Evolutionary conservation across 164 flowering plant species (phyloP), one percentile per base, ranked within the genome.

Genomic region (Stephania japonica): DNA sequence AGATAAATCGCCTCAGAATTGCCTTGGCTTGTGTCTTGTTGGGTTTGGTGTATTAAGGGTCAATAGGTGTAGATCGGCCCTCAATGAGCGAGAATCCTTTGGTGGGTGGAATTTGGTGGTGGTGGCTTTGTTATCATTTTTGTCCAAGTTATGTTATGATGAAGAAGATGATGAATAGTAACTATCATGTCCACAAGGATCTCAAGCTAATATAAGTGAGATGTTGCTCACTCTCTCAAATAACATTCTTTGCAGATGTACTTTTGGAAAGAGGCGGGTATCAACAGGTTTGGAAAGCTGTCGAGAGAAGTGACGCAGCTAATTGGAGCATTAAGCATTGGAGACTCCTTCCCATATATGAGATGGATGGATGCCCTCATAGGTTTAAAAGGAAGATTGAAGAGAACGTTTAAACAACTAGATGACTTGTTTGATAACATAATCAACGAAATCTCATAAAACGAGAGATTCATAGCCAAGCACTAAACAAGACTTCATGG

Each of bases 341-440:
- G 72, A 16, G 77, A 75, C 32, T 43, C 26, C 4, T 63, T 75
- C 32, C 73, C 77, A 19, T 44, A 3, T 1, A 4, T 75, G 41
- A 49, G 73, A 44, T 70, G 73, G 72, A 47, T 75, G 49, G 73
- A 75, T 38, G 49, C 26, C 47, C n/a, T 75, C 4, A 69, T 62
- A 5, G 77, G 72, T 8, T 63, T 44, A 26, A 43, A n/a, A 44
- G 24, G 67, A 23, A 75, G 16, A 21, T 2, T 75, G 27, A 64
- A 69, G 50, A 75, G 49, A 49, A 14, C 49, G 2, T 69, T 62
- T 12, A 13, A 44, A 42, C 72, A 75, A 21, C n/a, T 75, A 2
- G 47, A 75, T 62, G 16, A 7, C 32, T 75, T 69, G 68, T 42
- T 75, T 9, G 77, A 69, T 3, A 44, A 25, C 41, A 42, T 75